phyloP scores from a whole-genome alignment of 768 basidiomycete genomes.

The Antrodiella citrinella region DNA sequence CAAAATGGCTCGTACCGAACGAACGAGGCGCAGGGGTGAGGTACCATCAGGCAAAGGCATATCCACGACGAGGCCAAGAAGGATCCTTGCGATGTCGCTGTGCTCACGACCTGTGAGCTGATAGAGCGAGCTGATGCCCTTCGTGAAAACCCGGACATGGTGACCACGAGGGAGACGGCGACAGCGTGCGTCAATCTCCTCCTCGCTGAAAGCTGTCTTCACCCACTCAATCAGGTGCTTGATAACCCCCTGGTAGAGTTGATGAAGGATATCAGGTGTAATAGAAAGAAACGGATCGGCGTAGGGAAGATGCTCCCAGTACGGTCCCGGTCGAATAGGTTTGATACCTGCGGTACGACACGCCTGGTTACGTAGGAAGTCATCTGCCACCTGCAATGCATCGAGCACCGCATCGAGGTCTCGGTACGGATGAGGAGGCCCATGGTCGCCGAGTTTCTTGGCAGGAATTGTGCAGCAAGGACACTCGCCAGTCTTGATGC shows the following conservation, averaged over 20 bases:
- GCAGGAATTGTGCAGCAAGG: conserved; percentile 3
- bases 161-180: conserved; percentile 9
- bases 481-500: conserved; percentile 10
- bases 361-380: not conserved
- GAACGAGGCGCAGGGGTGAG: conserved; percentile 9
- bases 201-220: too few species aligned
- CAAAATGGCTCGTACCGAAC: too few species aligned
- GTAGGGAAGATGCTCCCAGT: conserved; percentile 9
- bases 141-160: conserved; percentile 9
- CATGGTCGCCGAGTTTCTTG: not conserved
- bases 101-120: too few species aligned
- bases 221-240: too few species aligned
- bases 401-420: conserved; percentile 2
- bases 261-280: conserved; percentile 11
- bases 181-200: too few species aligned
- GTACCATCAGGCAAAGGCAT: too few species aligned
- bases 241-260: too few species aligned
- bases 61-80: conserved; percentile 13
- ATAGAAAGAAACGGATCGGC: conserved; percentile 5
- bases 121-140: conserved; percentile 27
- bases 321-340: not conserved
- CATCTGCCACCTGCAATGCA: not conserved
- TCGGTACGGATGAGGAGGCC: not conserved
- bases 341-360: conserved; percentile 1
- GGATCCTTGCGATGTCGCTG: conserved; percentile 19